Conservation (phyloP, 768 basidiomycete species). For the Thelephora ganbajun region DNA sequence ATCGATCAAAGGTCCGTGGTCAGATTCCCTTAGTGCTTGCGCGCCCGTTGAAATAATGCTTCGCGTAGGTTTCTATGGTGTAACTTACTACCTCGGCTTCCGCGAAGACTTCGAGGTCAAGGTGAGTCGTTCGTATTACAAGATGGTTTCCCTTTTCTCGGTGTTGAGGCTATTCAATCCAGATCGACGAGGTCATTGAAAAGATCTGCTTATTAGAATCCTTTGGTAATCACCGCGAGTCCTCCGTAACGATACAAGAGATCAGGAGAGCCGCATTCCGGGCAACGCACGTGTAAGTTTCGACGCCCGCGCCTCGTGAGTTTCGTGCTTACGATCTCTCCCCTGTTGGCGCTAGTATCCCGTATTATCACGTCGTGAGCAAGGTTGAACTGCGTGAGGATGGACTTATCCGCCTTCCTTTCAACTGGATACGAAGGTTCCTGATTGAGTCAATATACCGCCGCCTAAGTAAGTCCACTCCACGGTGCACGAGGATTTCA, state of each 20-base stretch:
- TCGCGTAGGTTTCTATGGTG: constrained; percentile 42
- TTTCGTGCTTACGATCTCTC: neutral
- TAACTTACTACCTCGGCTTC: constrained; percentile 47
- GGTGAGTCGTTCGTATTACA: constrained; percentile 10
- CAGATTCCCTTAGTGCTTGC: neutral
- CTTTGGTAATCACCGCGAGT: constrained; percentile 21
- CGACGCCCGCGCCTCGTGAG: neutral
- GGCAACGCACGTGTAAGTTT: constrained; percentile 44
- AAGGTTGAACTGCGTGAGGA: constrained; percentile 18
- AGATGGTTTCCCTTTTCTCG: neutral
- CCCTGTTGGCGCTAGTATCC: constrained; percentile 30
- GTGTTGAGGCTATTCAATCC: neutral
- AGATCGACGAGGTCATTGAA: constrained; percentile 33
- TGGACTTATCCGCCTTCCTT: constrained; percentile 15
- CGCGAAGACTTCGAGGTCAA: constrained; percentile 41
- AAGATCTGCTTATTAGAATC: constrained; percentile 35
- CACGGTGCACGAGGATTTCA: too few species aligned
- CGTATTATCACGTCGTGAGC: constrained; percentile 43
- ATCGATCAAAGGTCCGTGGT: constrained; percentile 22
- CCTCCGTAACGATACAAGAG: constrained; percentile 20
- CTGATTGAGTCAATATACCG: constrained; percentile 51
- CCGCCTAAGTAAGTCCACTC: constrained; percentile 31
- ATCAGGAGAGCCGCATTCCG: constrained; percentile 26
- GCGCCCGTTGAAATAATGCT: neutral
- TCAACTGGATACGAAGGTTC: constrained; percentile 30